phyloP scores from a whole-genome alignment of 352 stramenopile genomes.

The Thalassiosira mediterranea region DNA sequence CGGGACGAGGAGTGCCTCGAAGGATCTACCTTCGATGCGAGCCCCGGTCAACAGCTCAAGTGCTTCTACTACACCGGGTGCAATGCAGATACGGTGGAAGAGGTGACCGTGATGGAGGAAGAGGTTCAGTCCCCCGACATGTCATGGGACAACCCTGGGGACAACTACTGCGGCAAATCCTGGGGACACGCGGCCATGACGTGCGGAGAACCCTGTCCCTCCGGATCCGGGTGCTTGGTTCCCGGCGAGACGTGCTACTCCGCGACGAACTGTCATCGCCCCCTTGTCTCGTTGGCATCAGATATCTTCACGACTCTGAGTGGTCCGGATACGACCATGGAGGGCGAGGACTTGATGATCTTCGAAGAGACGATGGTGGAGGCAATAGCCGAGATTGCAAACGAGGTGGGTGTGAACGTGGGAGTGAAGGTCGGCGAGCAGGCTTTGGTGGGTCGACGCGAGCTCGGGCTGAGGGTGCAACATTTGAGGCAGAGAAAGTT shows the following conservation, averaged over 20 bases:
- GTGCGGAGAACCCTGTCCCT: not conserved
- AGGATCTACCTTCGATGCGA: no score
- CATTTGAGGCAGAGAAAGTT: conserved; percentile 19
- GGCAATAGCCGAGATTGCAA: not conserved
- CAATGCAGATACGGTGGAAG: not conserved
- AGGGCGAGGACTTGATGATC: not conserved
- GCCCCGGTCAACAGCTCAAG: not conserved
- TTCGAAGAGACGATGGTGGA: conserved; percentile 4
- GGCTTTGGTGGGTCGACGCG: not conserved
- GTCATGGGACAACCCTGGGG: not conserved
- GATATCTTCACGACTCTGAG: conserved; percentile 1
- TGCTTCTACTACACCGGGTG: conserved; percentile 42
- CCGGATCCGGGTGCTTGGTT: not conserved
- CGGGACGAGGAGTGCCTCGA: conserved; percentile 14
- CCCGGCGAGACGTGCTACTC: not conserved
- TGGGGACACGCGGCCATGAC: conserved; percentile 8
- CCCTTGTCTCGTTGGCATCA: not conserved
- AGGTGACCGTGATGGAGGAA: not conserved
- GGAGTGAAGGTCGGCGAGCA: not conserved
- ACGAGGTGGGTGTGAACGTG: not conserved
- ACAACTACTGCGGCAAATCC: conserved; percentile 10
- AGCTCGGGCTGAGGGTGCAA: not conserved
- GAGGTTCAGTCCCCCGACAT: no score
- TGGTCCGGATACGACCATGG: not conserved
- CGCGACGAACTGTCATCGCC: conserved; percentile 1